Conservation (phyloP, 768 basidiomycete species). For the Udeniomyces megalosporus region DNA sequence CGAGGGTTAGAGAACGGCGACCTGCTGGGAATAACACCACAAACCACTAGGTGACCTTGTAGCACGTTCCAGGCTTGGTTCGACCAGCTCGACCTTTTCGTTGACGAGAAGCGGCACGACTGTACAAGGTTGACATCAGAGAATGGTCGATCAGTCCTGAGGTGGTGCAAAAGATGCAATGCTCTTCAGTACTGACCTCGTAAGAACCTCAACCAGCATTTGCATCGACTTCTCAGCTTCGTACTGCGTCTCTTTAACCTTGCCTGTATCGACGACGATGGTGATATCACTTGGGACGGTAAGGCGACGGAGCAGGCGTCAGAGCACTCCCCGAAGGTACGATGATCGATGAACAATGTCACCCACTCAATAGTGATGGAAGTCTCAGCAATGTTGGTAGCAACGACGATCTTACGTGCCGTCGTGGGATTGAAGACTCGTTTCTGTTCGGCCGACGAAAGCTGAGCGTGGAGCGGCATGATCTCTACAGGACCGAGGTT, state of each 20-base stretch:
- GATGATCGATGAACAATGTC: background rate
- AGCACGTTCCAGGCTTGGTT: conserved; percentile 48
- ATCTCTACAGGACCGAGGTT: conserved; percentile 25
- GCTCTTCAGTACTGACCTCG: conserved; percentile 23
- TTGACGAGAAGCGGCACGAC: conserved; percentile 56
- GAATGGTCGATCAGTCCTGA: too few relatives aligned
- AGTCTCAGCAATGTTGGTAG: conserved; percentile 85
- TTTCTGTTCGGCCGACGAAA: conserved; percentile 69
- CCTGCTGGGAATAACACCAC: too few relatives aligned
- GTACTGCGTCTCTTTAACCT: conserved; percentile 64
- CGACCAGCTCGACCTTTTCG: conserved; percentile 80
- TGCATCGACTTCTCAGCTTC: conserved; percentile 59
- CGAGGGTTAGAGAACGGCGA: too few relatives aligned
- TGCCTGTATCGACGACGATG: conserved; percentile 70
- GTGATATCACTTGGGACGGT: conserved; percentile 53
- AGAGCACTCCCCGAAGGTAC: background rate
- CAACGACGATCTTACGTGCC: conserved; percentile 64
- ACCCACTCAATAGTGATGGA: conserved; percentile 20
- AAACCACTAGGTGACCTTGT: conserved; percentile 60
- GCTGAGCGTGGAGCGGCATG: conserved; percentile 61
- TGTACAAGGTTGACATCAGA: too few relatives aligned
- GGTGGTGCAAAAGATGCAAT: too few relatives aligned
- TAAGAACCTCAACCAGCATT: conserved; percentile 58
- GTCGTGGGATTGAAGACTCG: conserved; percentile 49
- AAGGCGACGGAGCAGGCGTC: background rate